These are phyloP conservation scores for Solanum gandarillasii DNA, from an alignment of 257 asterid genomes.

Conservation along the genomic window DNA sequence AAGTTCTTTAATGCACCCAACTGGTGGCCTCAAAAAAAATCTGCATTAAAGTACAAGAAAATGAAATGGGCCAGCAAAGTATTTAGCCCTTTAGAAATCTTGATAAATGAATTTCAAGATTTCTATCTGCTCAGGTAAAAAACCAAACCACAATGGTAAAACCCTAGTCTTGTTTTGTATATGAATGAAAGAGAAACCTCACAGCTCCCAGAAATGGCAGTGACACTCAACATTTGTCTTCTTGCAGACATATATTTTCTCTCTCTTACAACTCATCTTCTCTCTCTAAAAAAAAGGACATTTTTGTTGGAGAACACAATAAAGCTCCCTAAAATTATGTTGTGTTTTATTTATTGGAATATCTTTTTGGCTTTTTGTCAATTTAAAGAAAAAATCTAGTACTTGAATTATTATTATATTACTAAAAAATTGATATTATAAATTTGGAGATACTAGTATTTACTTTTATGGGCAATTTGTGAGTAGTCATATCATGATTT, in stretches of 20 bases:
- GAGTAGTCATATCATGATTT: background rate
- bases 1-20: background rate
- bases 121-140: background rate
- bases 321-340: background rate
- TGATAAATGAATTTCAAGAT: background rate
- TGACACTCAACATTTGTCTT: background rate
- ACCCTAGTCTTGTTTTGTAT: background rate
- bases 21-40: background rate
- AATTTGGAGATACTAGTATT: background rate
- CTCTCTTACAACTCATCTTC: background rate
- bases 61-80: background rate
- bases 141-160: background rate
- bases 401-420: background rate
- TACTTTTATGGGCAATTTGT: background rate
- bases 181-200: background rate
- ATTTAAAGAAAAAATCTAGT: background rate
- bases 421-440: background rate
- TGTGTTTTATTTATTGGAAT: background rate
- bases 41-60: background rate
- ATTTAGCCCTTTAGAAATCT: background rate
- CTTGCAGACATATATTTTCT: background rate
- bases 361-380: background rate
- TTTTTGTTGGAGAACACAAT: background rate
- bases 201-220: background rate
- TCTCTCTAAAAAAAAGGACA: background rate